Evolutionary conservation across 768 basidiomycete species (phyloP).

Genomic region (Coprinopsis sp.): DNA sequence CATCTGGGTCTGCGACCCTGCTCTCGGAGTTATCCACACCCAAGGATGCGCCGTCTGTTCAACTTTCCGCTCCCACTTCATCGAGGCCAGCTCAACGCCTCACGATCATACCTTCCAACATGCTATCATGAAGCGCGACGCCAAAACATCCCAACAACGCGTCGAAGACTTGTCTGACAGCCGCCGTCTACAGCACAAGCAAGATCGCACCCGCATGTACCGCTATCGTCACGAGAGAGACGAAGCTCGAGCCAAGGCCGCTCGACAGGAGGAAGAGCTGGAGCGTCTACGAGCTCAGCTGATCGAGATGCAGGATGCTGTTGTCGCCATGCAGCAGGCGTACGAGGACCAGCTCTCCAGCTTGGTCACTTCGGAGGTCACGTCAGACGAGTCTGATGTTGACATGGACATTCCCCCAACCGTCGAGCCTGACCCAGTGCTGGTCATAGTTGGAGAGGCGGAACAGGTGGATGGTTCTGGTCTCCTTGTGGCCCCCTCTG

Average conservation of each 20-base stretch:
- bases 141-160: constrained; percentile 3
- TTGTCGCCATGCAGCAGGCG: constrained; percentile 20
- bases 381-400: not conserved
- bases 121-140: constrained; percentile 14
- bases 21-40: constrained; percentile 16
- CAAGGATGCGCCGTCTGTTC: constrained; percentile 12
- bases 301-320: constrained; percentile 15
- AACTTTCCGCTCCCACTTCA: constrained; percentile 13
- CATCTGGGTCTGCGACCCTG: constrained; percentile 12
- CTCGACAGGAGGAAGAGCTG: constrained; percentile 12
- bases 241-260: constrained; percentile 12
- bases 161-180: constrained; percentile 17
- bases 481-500: too few relatives aligned
- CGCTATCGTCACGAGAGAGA: constrained; percentile 18
- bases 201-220: constrained; percentile 13
- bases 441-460: too few relatives aligned
- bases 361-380: not conserved
- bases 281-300: constrained; percentile 16
- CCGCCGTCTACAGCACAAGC: constrained; percentile 11
- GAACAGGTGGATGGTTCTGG: too few relatives aligned
- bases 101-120: constrained; percentile 8
- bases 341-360: constrained; percentile 13
- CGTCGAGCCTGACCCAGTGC: not conserved
- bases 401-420: not conserved
- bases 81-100: constrained; percentile 3